Conservation (phyloP, 2,329 filamentous ascomycete species). For the Chrysosporium queenslandicum region DNA sequence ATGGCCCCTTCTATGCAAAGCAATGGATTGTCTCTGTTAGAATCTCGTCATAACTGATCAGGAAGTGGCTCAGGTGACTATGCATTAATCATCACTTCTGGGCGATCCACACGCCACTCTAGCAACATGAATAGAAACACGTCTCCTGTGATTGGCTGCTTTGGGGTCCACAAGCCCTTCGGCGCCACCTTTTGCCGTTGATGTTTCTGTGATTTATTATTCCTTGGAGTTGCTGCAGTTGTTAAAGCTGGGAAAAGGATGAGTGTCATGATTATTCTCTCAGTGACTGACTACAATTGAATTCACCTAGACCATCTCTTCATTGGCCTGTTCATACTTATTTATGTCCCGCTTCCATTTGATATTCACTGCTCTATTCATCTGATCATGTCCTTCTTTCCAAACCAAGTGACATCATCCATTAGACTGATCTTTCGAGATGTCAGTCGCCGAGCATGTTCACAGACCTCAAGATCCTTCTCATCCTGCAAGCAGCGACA, state of each 20-base stretch:
- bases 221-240: too few species aligned
- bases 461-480: constrained; percentile 38
- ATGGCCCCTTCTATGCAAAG: too few species aligned
- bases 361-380: background rate
- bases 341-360: background rate
- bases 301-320: background rate
- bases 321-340: background rate
- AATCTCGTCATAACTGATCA: too few species aligned
- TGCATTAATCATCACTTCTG: background rate
- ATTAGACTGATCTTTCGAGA: constrained; percentile 31
- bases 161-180: background rate
- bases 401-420: constrained; percentile 40
- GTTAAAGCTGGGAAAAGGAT: background rate
- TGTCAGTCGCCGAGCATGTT: constrained; percentile 32
- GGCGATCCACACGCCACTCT: constrained; percentile 18
- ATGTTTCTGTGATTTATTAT: constrained; percentile 4
- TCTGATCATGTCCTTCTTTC: constrained; percentile 34
- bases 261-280: background rate
- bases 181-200: constrained; percentile 12
- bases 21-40: too few species aligned
- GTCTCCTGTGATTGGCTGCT: constrained; percentile 30
- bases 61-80: too few species aligned
- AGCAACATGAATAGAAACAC: constrained; percentile 31
- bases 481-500: constrained; percentile 37
- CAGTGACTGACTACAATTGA: background rate